Evolutionary conservation across 148 eudicot species (phyloP), one percentile per base, ranked within the genome.

Genomic region (Linanthus parryae): DNA sequence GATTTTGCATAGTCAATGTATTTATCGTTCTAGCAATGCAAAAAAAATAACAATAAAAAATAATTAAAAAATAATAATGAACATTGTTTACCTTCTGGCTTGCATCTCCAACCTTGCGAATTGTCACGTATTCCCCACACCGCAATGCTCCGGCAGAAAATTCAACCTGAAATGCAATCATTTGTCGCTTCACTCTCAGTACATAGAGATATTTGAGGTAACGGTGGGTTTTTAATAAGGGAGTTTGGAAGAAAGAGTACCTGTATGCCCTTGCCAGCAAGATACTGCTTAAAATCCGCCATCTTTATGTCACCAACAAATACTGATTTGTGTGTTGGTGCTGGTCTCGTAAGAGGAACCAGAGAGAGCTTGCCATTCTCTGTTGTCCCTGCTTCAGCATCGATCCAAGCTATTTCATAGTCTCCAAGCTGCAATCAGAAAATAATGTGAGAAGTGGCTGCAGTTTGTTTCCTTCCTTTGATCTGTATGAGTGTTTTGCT

Each of bases 261-360:
- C 95, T 80, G 96, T 52, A 92, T 66, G 52, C 96, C 95, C 63
- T 84, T 75, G 79, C 91, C 78, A 36, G 94, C 85, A 31, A 92
- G 78, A 62, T 75, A 92, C 66, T 87, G 99, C 80, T 84, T 88
- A 59, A 92, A 84, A 66, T 92, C 99, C 6, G 99, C 81, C 96
- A 92, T 77, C 68, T 92, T 92, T 13, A 92, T 52, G 67, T 92
- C 99, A 18, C 99, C 99, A 54, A 92, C 99, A 51, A 92, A 73
- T 22, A 92, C 96, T 13, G 96, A 84, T 57, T 92, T 92, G 68
- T 92, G 99, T n/a, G 80, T 65, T 42, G 88, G 85, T 20, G 96
- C 72, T 51, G 80, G 64, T 34, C 62, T 63, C 46, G 99, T 82
- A 30, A 80, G 71, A 62, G 99, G 99, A 59, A 91, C 94, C 63